Conservation (phyloP, 257 asterid genomes). For the Fraxinus americana region DNA sequence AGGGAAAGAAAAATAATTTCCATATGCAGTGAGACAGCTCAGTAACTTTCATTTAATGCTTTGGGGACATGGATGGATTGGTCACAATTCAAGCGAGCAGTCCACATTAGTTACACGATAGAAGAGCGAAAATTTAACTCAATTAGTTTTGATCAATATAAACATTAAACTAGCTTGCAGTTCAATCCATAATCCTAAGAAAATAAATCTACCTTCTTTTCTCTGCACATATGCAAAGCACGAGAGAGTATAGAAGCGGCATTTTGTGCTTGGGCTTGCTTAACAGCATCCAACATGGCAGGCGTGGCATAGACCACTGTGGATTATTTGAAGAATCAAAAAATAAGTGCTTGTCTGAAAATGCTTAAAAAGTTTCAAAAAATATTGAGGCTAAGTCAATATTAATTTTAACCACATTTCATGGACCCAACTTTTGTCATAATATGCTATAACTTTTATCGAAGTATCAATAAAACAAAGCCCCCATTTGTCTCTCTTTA, state of each 20-base stretch:
- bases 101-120: background rate
- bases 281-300: slow-evolving; percentile 48
- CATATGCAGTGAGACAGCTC: no score
- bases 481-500: no score
- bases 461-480: no score
- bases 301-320: slow-evolving; percentile 57
- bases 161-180: background rate
- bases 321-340: background rate
- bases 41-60: background rate
- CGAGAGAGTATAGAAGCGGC: slow-evolving; percentile 51
- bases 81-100: background rate
- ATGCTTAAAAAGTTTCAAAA: no score
- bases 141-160: no score
- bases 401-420: no score
- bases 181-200: background rate
- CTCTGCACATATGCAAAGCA: slow-evolving; percentile 59
- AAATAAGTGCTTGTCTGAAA: background rate
- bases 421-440: no score
- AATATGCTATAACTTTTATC: no score
- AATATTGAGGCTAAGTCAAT: no score
- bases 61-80: no score
- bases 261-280: slow-evolving; percentile 54
- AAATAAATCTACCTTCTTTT: slow-evolving; percentile 37
- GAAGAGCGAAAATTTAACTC: no score
- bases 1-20: no score